Evolutionary conservation across 1,284 basidiomycete species (phyloP).

Genomic region (Ceratobasidium sp.): DNA sequence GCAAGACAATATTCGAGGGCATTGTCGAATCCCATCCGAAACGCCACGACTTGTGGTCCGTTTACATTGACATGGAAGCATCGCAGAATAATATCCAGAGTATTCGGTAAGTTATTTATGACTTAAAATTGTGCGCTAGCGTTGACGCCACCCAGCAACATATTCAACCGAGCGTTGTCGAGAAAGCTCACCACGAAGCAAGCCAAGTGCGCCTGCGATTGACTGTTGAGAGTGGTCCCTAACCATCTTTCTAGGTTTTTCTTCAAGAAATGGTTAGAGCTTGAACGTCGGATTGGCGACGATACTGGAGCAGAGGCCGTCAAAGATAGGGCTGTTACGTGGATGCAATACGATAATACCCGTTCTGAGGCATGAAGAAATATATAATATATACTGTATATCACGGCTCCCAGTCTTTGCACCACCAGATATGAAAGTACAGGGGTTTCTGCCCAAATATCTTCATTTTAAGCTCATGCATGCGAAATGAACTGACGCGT

Average conservation of each 20-base stretch:
- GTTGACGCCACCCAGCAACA: slow-evolving; percentile 62
- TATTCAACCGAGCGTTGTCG: slow-evolving; percentile 85
- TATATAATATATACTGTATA: too few species aligned
- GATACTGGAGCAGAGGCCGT: slow-evolving; percentile 83
- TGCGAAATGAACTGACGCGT: too few species aligned
- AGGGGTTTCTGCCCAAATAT: too few species aligned
- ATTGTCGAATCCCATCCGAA: slow-evolving; percentile 95
- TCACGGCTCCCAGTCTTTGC: too few species aligned
- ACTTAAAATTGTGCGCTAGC: background rate
- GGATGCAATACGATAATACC: too few species aligned
- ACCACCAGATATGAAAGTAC: too few species aligned
- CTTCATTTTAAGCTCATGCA: too few species aligned
- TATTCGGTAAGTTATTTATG: slow-evolving; percentile 64
- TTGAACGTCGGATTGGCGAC: slow-evolving; percentile 90
- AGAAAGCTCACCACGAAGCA: slow-evolving; percentile 94
- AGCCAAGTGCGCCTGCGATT: slow-evolving; percentile 74
- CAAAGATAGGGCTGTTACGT: slow-evolving; percentile 89
- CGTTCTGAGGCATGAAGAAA: too few species aligned
- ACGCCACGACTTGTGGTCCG: slow-evolving; percentile 93
- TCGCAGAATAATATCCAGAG: slow-evolving; percentile 79
- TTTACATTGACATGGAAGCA: slow-evolving; percentile 97
- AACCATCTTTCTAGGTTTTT: slow-evolving; percentile 66
- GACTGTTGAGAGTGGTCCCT: slow-evolving; percentile 37
- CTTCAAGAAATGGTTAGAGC: slow-evolving; percentile 97
- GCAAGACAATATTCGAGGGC: slow-evolving; percentile 96